Evolutionary conservation across 768 basidiomycete species (phyloP).

Genomic region (Trametes gibbosa): DNA sequence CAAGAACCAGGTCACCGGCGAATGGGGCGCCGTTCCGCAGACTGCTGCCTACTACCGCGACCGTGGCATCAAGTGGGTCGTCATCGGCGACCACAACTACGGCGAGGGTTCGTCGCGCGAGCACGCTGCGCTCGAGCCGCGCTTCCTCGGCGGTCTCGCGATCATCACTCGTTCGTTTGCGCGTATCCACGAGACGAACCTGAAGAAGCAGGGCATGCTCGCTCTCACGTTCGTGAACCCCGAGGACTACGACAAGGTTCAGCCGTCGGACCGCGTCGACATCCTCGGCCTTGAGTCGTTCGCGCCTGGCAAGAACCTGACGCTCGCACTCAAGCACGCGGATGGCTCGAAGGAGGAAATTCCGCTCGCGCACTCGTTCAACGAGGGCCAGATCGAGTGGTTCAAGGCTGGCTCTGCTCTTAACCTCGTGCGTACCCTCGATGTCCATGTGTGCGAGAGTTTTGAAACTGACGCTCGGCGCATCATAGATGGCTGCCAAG

Average conservation of each 20-base stretch:
- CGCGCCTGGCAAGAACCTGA: constrained; percentile 89
- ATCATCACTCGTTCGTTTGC: constrained; percentile 97
- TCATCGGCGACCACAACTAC: constrained; percentile 94
- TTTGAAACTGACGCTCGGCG: constrained; percentile 10
- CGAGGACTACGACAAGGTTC: constrained; percentile 92
- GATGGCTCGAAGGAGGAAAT: constrained; percentile 80
- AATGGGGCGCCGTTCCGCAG: constrained; percentile 81
- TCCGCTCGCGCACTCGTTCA: constrained; percentile 87
- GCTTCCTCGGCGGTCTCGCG: constrained; percentile 92
- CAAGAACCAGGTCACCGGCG: constrained; percentile 86
- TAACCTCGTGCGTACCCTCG: constrained; percentile 62
- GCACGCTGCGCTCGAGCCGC: constrained; percentile 94
- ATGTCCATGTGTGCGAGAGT: background rate
- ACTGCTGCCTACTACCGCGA: constrained; percentile 88
- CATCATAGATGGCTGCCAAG: constrained; percentile 61
- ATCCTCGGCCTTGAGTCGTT: constrained; percentile 88
- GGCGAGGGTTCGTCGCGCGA: constrained; percentile 98
- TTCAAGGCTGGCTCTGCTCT: constrained; percentile 97
- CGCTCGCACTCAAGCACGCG: constrained; percentile 74
- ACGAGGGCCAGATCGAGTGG: constrained; percentile 96
- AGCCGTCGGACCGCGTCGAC: constrained; percentile 83
- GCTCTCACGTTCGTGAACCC: constrained; percentile 90
- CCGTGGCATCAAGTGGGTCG: constrained; percentile 91
- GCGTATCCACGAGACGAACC: constrained; percentile 96
- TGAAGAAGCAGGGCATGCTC: constrained; percentile 99